Evolutionary conservation across 345 rosid genomes (phyloP).

Genomic region (Ceriops tagal): DNA sequence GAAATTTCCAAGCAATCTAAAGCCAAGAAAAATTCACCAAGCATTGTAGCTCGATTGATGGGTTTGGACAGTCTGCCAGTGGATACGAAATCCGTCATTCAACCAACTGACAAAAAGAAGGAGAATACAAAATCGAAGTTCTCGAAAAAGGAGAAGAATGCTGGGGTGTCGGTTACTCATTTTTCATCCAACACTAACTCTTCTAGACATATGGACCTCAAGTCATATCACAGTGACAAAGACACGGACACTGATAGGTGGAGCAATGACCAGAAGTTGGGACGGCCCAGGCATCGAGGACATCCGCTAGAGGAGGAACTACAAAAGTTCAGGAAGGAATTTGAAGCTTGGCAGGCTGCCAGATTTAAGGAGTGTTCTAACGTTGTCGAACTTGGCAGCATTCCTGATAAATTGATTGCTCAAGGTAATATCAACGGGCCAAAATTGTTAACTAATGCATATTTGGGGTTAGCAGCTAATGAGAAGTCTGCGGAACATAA

Average conservation of each 20-base stretch:
- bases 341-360: constrained; percentile 88
- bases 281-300: constrained; percentile 52
- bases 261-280: constrained; percentile 25
- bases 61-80: constrained; percentile 69
- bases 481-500: constrained; percentile 22
- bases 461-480: constrained; percentile 6
- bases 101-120: constrained; percentile 26
- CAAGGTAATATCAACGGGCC: constrained; percentile 22
- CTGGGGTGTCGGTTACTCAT: constrained; percentile 26
- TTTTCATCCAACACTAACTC: constrained; percentile 28
- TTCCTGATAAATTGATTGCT: constrained; percentile 17
- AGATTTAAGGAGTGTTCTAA: constrained; percentile 68
- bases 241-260: constrained; percentile 31
- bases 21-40: constrained; percentile 49
- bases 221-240: constrained; percentile 20
- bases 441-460: constrained; percentile 23
- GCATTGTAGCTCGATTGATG: constrained; percentile 89
- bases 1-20: constrained; percentile 52
- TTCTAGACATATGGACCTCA: constrained; percentile 26
- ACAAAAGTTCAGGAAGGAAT: constrained; percentile 87
- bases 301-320: constrained; percentile 98
- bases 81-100: constrained; percentile 36
- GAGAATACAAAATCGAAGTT: constrained; percentile 21
- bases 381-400: constrained; percentile 30
- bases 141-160: constrained; percentile 34